phyloP scores from a whole-genome alignment of 2,329 filamentous ascomycete genomes.

The Colletotrichum sansevieriae region DNA sequence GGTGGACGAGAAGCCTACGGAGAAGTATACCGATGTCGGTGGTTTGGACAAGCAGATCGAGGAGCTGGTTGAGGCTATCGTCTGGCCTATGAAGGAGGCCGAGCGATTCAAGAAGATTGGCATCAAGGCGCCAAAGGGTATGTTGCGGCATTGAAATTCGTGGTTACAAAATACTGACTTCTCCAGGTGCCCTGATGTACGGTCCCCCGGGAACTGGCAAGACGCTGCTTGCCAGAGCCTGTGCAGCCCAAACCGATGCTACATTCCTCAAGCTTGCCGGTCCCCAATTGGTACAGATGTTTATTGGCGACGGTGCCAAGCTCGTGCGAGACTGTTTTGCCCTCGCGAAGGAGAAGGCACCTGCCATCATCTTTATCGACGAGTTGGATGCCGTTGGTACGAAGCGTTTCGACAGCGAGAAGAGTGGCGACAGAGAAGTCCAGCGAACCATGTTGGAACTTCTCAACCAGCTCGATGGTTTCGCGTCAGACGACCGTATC shows the following conservation, averaged over 20 bases:
- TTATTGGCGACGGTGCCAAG: conserved; percentile 98
- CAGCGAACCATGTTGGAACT: conserved; percentile 99
- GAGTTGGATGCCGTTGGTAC: conserved; percentile 98
- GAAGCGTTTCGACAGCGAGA: conserved; percentile 98
- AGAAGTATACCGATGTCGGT: conserved; percentile 98
- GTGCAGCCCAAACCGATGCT: conserved; percentile 96
- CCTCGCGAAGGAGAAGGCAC: conserved; percentile 97
- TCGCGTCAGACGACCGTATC: conserved; percentile 95
- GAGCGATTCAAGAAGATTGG: conserved; percentile 99
- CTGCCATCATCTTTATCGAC: conserved; percentile 99
- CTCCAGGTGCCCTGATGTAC: conserved; percentile 94
- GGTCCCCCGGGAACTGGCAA: conserved; percentile 92
- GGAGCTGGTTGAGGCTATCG: conserved; percentile 97
- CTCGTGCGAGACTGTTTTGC: conserved; percentile 98
- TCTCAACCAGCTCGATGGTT: conserved; percentile 97
- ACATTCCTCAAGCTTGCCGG: conserved; percentile 99
- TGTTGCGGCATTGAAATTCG: conserved; percentile 43
- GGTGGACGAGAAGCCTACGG: conserved; percentile 98
- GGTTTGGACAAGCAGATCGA: conserved; percentile 99
- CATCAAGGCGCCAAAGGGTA: conserved; percentile 99
- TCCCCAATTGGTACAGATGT: conserved; percentile 99
- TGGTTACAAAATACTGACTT: conserved; percentile 14
- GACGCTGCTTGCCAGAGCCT: conserved; percentile 92
- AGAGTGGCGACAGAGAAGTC: conserved; percentile 97
- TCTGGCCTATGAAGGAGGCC: conserved; percentile 99